Conservation (phyloP, 2,329 filamentous ascomycete genomes). For the Chalara sp. region DNA sequence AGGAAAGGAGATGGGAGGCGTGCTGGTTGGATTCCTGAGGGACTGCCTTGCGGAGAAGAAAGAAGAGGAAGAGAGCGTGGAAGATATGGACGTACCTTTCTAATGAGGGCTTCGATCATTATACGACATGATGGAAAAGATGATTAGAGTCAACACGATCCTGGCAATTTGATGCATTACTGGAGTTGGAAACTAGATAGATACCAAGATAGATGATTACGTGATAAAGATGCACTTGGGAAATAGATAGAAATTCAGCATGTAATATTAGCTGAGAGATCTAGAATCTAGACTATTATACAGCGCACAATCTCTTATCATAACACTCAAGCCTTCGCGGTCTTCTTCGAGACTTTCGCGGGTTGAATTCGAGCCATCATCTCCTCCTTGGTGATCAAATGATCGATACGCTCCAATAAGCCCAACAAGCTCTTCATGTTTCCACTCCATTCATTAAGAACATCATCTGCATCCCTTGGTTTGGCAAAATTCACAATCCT, state of each 20-base stretch:
- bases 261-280: slow-evolving; percentile 14
- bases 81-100: slow-evolving; percentile 66
- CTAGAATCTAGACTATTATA: slow-evolving; percentile 28
- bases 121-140: no score
- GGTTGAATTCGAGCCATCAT: slow-evolving; percentile 99
- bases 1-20: slow-evolving; percentile 72
- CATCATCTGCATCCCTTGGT: slow-evolving; percentile 88
- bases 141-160: no score
- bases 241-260: no score
- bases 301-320: slow-evolving; percentile 16
- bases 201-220: no score
- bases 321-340: slow-evolving; percentile 27
- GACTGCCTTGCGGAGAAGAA: slow-evolving; percentile 29
- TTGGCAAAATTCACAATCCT: slow-evolving; percentile 91
- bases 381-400: slow-evolving; percentile 98
- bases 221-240: no score
- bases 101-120: slow-evolving; percentile 18
- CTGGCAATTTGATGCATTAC: no score
- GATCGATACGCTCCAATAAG: slow-evolving; percentile 84
- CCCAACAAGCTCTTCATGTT: slow-evolving; percentile 94
- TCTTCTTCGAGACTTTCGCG: slow-evolving; percentile 28
- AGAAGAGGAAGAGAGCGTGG: slow-evolving; percentile 51
- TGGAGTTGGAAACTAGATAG: no score
- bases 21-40: slow-evolving; percentile 65
- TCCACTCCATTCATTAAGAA: slow-evolving; percentile 96